Evolutionary conservation across 1,139 yeast species (phyloP), one percentile per base, ranked within the genome.

Genomic region (Saccharomyces hybrid): DNA sequence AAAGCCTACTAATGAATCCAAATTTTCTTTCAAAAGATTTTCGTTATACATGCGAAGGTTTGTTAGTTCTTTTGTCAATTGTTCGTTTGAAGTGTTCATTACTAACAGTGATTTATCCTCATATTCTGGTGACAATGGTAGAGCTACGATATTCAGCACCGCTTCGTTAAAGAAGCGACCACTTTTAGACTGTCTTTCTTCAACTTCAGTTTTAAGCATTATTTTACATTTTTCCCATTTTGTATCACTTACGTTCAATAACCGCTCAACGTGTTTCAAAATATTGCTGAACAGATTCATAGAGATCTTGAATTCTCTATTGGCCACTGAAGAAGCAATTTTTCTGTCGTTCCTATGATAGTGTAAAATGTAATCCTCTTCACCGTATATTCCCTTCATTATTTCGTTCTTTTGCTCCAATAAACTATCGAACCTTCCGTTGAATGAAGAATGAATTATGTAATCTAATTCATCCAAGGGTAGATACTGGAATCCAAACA

Each of bases 401-500:
- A 62, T 60, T 50, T 72, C 74, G 25, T 68, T 65, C 42, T 75
- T 61, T 14, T 63, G 62, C 8, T 62, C 65, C 48, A 73, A 55
- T 3, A 52, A 52, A 47, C 60, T 57, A 44, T 51, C 52, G 41
- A 67, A 65, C 3, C 48, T 44, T 3, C 41, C 23, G 52, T 60
- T 61, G 29, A 48, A 53, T 53, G 62, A 63, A 0, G 83, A 75
- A 62, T 84, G 85, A 62, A 78, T 73, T 25, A 79, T 74, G 60
- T 74, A 73, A 67, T 93, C 97, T 59, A 93, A 78, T 44, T 84
- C 88, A 5, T 75, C 73, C 51, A 90, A 72, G 1, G 96, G 93
- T 28, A 93, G 70, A 69, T 93, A 93, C 69, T 90, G 93, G 71
- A 90, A 93, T 2, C 98, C 99, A 70, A 93, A 88, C 65, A 91